Percentiles rank a stretch among this genome's conserved stretches.
Conservation (phyloP, 768 basidiomycete genomes). For the Dioszegia hungarica region DNA sequence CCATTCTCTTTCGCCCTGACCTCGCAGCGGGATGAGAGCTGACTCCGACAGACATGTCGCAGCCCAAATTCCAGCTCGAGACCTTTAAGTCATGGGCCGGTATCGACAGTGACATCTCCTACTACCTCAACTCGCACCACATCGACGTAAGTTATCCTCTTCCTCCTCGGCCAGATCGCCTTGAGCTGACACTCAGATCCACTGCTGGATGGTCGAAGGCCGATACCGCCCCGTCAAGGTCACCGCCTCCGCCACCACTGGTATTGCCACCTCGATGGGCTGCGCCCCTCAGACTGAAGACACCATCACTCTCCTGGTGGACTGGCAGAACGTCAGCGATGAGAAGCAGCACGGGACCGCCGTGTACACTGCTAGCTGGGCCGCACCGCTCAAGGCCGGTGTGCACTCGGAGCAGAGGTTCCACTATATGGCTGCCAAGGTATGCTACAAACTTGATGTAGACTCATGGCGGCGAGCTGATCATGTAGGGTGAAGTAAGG, state of each 20-base stretch:
- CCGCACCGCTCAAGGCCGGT: constrained; percentile 79
- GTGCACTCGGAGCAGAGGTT: constrained; percentile 85
- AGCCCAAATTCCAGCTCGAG: constrained; percentile 89
- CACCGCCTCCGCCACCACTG: constrained; percentile 82
- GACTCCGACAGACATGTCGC: constrained; percentile 72
- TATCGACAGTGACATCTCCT: constrained; percentile 88
- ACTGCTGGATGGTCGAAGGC: constrained; percentile 51
- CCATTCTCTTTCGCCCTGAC: no score
- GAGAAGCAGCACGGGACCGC: constrained; percentile 72
- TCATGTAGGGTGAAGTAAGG: constrained; percentile 73
- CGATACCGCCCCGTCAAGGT: constrained; percentile 56
- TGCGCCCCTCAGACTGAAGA: constrained; percentile 82
- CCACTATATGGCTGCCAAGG: constrained; percentile 94
- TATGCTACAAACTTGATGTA: constrained; percentile 33
- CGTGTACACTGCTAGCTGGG: constrained; percentile 87
- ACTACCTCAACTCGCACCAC: constrained; percentile 93
- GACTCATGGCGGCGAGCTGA: background rate
- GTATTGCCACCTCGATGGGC: constrained; percentile 69
- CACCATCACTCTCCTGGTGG: constrained; percentile 88
- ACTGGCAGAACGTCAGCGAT: constrained; percentile 80
- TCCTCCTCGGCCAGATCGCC: constrained; percentile 53
- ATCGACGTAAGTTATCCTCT: constrained; percentile 53
- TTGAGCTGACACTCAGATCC: constrained; percentile 53
- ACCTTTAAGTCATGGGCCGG: constrained; percentile 95
- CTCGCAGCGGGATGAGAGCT: no score